Conservation (phyloP, 352 stramenopile genomes). For the Hyaloperonospora arabidopsidis region DNA sequence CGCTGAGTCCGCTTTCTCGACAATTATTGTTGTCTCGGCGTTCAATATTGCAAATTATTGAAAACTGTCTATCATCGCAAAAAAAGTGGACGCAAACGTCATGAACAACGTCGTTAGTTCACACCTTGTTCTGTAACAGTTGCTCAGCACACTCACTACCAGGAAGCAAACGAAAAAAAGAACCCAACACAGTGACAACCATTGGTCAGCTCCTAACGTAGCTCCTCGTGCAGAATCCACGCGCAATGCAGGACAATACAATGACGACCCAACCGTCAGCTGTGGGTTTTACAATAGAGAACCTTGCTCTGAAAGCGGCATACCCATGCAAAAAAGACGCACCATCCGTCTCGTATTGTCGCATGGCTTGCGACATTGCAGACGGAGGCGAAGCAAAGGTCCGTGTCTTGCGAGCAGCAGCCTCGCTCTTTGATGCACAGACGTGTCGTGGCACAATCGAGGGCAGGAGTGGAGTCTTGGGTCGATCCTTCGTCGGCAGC, state of each 20-base stretch:
- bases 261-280: slow-evolving; percentile 6
- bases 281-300: slow-evolving; percentile 12
- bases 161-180: too few relatives aligned
- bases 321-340: slow-evolving; percentile 29
- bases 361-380: slow-evolving; percentile 23
- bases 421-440: slow-evolving; percentile 29
- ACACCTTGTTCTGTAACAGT: too few relatives aligned
- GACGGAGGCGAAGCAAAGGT: slow-evolving; percentile 26
- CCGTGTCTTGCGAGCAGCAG: slow-evolving; percentile 28
- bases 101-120: too few relatives aligned
- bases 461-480: slow-evolving; percentile 38
- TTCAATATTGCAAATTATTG: too few relatives aligned
- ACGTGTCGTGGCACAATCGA: slow-evolving; percentile 26
- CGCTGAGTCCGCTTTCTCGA: too few relatives aligned
- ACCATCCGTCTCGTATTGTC: slow-evolving; percentile 21
- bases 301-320: slow-evolving; percentile 29
- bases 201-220: too few relatives aligned
- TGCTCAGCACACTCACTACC: too few relatives aligned
- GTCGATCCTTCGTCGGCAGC: slow-evolving; percentile 33
- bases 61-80: too few relatives aligned
- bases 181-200: too few relatives aligned
- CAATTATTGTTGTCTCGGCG: too few relatives aligned
- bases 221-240: slow-evolving; percentile 5
- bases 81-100: too few relatives aligned
- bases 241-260: slow-evolving; percentile 15